Base-by-base conservation (phyloP, 2,329 filamentous ascomycete species). In the Tolypocladium endophyticum region DNA sequence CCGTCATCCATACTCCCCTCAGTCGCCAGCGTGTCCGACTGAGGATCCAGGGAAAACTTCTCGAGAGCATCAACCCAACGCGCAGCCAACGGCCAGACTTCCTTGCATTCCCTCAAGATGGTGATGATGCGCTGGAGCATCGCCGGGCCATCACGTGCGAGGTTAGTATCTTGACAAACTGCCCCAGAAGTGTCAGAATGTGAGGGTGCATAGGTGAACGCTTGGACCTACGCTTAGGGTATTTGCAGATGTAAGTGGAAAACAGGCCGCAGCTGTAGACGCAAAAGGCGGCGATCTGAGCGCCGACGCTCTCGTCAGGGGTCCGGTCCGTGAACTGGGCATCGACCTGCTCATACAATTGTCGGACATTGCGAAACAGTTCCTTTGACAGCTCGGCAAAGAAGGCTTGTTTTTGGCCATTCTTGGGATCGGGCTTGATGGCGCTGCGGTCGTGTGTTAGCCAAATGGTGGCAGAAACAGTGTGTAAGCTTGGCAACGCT, bases 221-320 rank as follows among this genome's bases (percentile, higher is more conserved):
- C 38, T 4, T 16, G 47, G 33, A 65, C 79, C 65, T 69, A 82
- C 80, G 70, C 25, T 73, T 70, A 9, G 79, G 78, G 60, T 81
- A 81, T 65, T 79, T 81, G 67, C 75, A 79, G 2, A 81, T 68
- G 58, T 83, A 83, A 4, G 76, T 76, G 8, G 79, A 76, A 59
- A 83, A 75, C 30, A 83, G 70, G 18, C 79, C 80, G 62, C 80
- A 82, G n/a, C 74, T 80, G 57, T 82, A 83, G 16, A 82, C 79
- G 59, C 78, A 80, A 63, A 83, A 83, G 1, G 79, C 78, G 20
- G 79, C 75, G 73, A 83, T 82, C 65, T 82, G 80, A 2, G 79
- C 79, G 2, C 80, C 80, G 20, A 81, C 74, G 41, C 77, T 77
- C 61, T 81, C 79, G 38, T 80, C 76, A 0, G 74, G 70, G 1